Evolutionary conservation across 2,329 filamentous ascomycete species (phyloP).

Genomic region (Microascus cirrosus): DNA sequence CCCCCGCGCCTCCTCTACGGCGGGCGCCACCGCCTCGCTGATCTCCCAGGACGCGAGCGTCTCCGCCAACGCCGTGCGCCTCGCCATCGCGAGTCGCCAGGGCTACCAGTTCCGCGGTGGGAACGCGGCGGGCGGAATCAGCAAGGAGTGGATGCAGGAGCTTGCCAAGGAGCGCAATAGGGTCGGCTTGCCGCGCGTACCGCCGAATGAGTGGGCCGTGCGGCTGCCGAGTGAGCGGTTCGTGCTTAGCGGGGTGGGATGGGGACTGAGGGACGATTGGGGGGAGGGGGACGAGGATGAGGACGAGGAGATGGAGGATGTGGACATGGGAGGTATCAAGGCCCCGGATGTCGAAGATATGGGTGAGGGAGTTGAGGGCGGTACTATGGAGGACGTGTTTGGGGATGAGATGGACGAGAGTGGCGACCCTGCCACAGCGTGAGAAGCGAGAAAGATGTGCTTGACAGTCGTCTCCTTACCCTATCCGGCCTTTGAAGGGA

Average conservation of each 20-base stretch:
- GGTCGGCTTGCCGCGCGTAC: slow-evolving; percentile 50
- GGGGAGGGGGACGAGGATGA: slow-evolving; percentile 30
- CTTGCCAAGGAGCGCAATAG: slow-evolving; percentile 62
- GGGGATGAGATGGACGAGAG: slow-evolving; percentile 45
- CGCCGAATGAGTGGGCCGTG: slow-evolving; percentile 56
- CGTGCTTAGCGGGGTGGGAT: slow-evolving; percentile 53
- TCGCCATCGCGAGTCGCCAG: slow-evolving; percentile 60
- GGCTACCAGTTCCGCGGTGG: slow-evolving; percentile 57
- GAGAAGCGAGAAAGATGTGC: background rate
- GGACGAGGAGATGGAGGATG: slow-evolving; percentile 22
- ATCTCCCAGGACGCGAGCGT: slow-evolving; percentile 43
- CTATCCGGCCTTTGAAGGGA: background rate
- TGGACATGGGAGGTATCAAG: slow-evolving; percentile 37
- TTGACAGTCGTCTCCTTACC: background rate
- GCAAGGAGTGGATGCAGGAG: slow-evolving; percentile 68
- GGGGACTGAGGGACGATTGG: slow-evolving; percentile 51
- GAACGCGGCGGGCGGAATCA: slow-evolving; percentile 39
- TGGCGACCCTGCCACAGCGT: slow-evolving; percentile 25
- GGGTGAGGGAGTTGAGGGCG: slow-evolving; percentile 34
- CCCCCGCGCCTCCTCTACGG: slow-evolving; percentile 34
- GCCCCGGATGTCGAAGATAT: slow-evolving; percentile 27
- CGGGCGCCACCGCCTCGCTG: slow-evolving; percentile 35
- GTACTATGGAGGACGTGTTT: slow-evolving; percentile 43
- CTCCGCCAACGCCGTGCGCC: slow-evolving; percentile 53
- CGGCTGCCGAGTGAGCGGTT: slow-evolving; percentile 57